Evolutionary conservation across 2,329 filamentous ascomycete genomes (phyloP).

Genomic region (Colletotrichum euphorbiae): DNA sequence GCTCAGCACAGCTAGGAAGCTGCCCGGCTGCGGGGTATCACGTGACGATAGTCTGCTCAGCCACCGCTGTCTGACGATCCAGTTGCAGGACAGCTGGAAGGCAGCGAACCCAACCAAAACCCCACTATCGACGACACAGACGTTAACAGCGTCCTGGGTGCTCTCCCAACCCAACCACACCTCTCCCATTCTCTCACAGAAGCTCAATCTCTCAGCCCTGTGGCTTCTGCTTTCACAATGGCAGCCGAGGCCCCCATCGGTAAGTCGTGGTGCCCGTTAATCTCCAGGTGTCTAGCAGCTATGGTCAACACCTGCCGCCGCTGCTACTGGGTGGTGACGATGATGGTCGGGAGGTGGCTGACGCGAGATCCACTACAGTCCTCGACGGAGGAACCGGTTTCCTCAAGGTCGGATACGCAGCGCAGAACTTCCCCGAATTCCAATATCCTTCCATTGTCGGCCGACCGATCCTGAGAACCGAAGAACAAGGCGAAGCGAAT

Average conservation of each 20-base stretch:
- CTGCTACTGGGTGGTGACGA: constrained; percentile 1
- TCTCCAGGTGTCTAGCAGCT: background rate
- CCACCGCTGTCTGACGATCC: constrained; percentile 38
- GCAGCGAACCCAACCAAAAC: constrained; percentile 35
- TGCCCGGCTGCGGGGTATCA: constrained; percentile 49
- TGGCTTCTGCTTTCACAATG: constrained; percentile 53
- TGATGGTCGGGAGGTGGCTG: constrained; percentile 35
- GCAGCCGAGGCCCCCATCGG: constrained; percentile 68
- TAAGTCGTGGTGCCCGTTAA: constrained; percentile 48
- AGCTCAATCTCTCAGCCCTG: constrained; percentile 29
- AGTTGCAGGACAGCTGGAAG: constrained; percentile 30
- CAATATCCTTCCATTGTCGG: constrained; percentile 99
- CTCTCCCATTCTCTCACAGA: constrained; percentile 46
- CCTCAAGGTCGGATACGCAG: constrained; percentile 99
- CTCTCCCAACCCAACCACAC: constrained; percentile 35
- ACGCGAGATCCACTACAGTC: constrained; percentile 65
- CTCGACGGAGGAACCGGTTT: constrained; percentile 99
- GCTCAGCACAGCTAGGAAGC: background rate
- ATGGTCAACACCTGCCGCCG: background rate
- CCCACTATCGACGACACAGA: constrained; percentile 41
- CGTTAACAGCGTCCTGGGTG: constrained; percentile 39
- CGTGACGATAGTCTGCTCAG: constrained; percentile 46
- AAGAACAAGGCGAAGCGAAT: constrained; percentile 75
- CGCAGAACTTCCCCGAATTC: constrained; percentile 99
- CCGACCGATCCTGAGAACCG: constrained; percentile 94